A percentile compares a stretch with the other conserved stretches of the same genome.
These are phyloP conservation scores for Boletus patriciae DNA, from an alignment of 768 basidiomycete genomes.

Conservation along the genomic window DNA sequence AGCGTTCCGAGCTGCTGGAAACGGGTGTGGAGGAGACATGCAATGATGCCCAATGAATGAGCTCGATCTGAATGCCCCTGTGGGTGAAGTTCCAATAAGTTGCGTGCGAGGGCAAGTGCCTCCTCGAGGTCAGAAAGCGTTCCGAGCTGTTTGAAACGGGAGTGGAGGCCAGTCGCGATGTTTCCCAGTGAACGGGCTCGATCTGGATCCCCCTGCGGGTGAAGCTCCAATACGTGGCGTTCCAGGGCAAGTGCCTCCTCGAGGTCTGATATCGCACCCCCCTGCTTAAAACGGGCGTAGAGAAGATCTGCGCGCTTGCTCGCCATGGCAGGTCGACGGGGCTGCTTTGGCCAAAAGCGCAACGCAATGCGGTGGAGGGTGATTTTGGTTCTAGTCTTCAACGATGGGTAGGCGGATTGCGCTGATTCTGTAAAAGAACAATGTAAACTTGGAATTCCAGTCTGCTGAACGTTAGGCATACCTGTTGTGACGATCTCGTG, in stretches of 20 bases:
- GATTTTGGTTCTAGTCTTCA: background rate
- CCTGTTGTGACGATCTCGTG: background rate
- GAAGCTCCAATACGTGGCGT: too few species aligned
- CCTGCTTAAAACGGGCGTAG: background rate
- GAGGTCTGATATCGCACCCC: background rate
- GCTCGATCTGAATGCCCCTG: too few species aligned
- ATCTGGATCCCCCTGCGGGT: too few species aligned
- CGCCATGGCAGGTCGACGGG: background rate
- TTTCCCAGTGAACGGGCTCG: too few species aligned
- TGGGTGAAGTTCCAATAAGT: too few species aligned
- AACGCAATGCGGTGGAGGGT: background rate
- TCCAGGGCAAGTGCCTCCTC: background rate
- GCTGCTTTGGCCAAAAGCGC: background rate
- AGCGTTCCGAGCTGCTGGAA: too few species aligned
- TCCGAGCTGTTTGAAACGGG: too few species aligned
- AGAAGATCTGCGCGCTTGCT: background rate
- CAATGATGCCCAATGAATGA: too few species aligned
- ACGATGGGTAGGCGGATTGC: background rate
- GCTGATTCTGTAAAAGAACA: background rate
- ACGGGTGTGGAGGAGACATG: too few species aligned
- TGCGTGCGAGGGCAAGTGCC: too few species aligned
- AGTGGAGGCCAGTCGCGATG: too few species aligned
- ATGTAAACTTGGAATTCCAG: background rate
- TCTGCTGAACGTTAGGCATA: background rate
- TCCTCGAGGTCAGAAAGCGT: too few species aligned